Conservation (phyloP, 225 moss, liverwort and hornwort species). For the Rhytidiadelphus loreus region DNA sequence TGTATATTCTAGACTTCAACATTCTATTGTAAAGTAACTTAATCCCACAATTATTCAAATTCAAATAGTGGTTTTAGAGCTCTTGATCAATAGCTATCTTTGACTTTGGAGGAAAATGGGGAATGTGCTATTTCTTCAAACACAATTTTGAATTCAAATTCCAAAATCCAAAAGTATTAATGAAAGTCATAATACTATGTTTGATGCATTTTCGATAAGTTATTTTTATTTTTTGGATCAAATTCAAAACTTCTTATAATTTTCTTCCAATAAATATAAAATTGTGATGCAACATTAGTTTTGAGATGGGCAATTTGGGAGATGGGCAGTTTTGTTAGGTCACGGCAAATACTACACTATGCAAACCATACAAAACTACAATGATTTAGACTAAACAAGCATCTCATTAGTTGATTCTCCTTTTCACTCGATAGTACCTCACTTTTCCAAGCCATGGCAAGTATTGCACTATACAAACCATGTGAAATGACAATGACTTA, state of each 20-base stretch:
- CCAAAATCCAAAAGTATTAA: no score
- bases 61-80: no score
- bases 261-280: neutral
- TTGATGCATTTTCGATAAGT: no score
- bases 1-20: no score
- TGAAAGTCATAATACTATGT: neutral
- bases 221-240: neutral
- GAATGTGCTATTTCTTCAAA: no score
- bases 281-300: neutral
- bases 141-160: no score
- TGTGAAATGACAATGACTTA: fast-evolving
- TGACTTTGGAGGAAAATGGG: no score
- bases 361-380: neutral
- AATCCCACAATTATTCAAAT: no score
- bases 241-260: neutral
- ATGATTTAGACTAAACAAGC: neutral
- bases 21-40: no score
- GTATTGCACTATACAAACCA: neutral
- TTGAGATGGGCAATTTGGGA: neutral
- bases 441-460: neutral
- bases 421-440: neutral
- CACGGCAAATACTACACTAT: neutral
- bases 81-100: no score
- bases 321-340: fast-evolving
- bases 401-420: neutral